phyloP scores from a whole-genome alignment of 2,329 filamentous ascomycete species.

The Penicillium sp. region DNA sequence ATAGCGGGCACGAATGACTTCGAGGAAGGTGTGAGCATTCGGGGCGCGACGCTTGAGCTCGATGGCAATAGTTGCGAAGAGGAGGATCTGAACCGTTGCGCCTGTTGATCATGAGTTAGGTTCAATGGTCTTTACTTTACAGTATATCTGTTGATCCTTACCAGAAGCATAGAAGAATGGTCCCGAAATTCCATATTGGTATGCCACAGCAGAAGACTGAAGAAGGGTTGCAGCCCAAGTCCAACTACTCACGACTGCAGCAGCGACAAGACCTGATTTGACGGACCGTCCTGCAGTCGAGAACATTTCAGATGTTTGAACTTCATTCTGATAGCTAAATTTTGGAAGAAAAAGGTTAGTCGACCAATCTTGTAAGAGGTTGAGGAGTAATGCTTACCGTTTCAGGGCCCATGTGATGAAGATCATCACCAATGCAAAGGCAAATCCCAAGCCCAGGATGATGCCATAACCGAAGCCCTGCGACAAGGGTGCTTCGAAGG shows the following conservation, averaged over 20 bases:
- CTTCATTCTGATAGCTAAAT: constrained; percentile 67
- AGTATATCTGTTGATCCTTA: constrained; percentile 42
- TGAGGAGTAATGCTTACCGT: constrained; percentile 49
- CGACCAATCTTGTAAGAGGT: background rate
- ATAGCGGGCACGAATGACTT: constrained; percentile 82
- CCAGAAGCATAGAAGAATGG: constrained; percentile 72
- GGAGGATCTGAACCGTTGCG: constrained; percentile 84
- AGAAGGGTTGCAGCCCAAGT: constrained; percentile 88
- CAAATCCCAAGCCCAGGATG: constrained; percentile 73
- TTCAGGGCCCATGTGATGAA: constrained; percentile 73
- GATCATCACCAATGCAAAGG: constrained; percentile 78
- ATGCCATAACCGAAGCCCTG: constrained; percentile 79
- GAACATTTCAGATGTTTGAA: constrained; percentile 93
- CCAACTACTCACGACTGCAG: constrained; percentile 91
- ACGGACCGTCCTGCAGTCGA: constrained; percentile 85
- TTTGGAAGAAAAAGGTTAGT: constrained; percentile 5
- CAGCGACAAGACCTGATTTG: constrained; percentile 85
- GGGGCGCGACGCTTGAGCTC: constrained; percentile 86
- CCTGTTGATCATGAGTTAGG: constrained; percentile 58
- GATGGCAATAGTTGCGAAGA: constrained; percentile 90
- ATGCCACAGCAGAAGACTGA: constrained; percentile 81
- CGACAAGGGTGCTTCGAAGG: constrained; percentile 44
- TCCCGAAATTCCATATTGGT: constrained; percentile 73
- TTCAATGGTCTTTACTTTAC: constrained; percentile 42
- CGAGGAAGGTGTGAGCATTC: constrained; percentile 84